These are phyloP conservation scores for Chytridium lagenaria DNA, from an alignment of 371 early-diverging fungal species.

Conservation along the genomic window DNA sequence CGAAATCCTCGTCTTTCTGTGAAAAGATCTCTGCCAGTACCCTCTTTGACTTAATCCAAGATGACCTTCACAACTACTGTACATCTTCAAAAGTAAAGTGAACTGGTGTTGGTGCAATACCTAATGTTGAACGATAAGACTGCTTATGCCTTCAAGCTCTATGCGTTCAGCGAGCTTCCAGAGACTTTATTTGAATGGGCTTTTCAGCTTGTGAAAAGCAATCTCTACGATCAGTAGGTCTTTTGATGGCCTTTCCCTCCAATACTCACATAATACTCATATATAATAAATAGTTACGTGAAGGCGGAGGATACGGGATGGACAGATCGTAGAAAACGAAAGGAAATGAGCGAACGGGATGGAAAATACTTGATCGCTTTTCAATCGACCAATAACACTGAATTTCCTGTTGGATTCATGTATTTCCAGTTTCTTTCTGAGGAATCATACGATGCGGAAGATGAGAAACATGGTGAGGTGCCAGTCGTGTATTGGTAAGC, in stretches of 20 bases:
- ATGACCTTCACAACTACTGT: too few relatives aligned
- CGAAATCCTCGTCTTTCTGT: too few relatives aligned
- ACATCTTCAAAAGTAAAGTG: too few relatives aligned
- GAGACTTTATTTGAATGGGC: constrained; percentile 34
- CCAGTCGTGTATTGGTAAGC: constrained; percentile 49
- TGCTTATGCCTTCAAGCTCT: constrained; percentile 5
- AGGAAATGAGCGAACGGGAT: constrained; percentile 42
- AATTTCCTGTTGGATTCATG: constrained; percentile 43
- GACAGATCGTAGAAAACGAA: constrained; percentile 37
- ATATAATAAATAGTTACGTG: constrained; percentile 31
- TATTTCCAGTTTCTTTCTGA: constrained; percentile 45
- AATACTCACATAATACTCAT: not conserved
- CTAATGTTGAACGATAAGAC: too few relatives aligned
- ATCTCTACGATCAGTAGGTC: constrained; percentile 41
- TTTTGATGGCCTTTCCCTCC: not conserved
- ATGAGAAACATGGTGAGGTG: constrained; percentile 28
- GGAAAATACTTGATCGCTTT: constrained; percentile 31
- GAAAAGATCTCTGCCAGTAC: too few relatives aligned
- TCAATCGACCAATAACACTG: not conserved
- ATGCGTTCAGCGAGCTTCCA: constrained; percentile 21
- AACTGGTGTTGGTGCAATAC: too few relatives aligned
- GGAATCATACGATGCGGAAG: constrained; percentile 32
- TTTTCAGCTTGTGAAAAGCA: constrained; percentile 44
- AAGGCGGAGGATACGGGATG: constrained; percentile 47
- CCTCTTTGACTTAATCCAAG: too few relatives aligned